Conservation (phyloP, 768 basidiomycete genomes). For the Crepidotus variabilis region DNA sequence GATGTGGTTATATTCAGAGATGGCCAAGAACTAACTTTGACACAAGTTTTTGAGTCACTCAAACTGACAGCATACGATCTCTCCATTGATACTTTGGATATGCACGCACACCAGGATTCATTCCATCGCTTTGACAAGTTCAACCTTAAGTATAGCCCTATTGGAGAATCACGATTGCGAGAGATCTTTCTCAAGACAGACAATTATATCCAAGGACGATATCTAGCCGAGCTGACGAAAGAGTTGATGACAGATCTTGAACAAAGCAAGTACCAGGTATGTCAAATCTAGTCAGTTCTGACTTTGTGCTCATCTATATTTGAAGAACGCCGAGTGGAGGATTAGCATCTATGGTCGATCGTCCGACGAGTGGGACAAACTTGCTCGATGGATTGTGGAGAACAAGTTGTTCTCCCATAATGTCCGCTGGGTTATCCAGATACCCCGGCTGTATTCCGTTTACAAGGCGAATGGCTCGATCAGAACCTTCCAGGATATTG, state of each 20-base stretch:
- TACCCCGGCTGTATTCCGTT: slow-evolving; percentile 92
- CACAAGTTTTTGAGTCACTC: slow-evolving; percentile 94
- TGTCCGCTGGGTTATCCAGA: slow-evolving; percentile 95
- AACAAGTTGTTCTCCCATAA: slow-evolving; percentile 95
- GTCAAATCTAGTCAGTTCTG: slow-evolving; percentile 1
- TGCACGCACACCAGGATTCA: slow-evolving; percentile 98
- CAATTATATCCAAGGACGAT: slow-evolving; percentile 87
- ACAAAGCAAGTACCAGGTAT: slow-evolving; percentile 96
- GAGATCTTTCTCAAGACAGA: slow-evolving; percentile 99
- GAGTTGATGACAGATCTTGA: slow-evolving; percentile 98
- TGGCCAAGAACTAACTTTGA: slow-evolving; percentile 79
- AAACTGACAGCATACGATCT: slow-evolving; percentile 95
- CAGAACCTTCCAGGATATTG: slow-evolving; percentile 85
- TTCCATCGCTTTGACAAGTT: slow-evolving; percentile 99
- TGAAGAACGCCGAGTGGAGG: slow-evolving; percentile 93
- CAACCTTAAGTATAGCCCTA: slow-evolving; percentile 96
- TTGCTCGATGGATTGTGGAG: slow-evolving; percentile 94
- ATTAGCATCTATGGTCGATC: slow-evolving; percentile 91
- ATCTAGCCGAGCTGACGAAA: slow-evolving; percentile 91
- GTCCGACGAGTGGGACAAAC: slow-evolving; percentile 91
- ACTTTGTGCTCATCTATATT: background rate
- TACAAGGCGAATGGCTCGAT: slow-evolving; percentile 89
- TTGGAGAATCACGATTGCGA: slow-evolving; percentile 89
- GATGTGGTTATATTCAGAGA: slow-evolving; percentile 97
- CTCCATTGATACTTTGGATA: slow-evolving; percentile 97